These are phyloP conservation scores for Phytophthora kernoviae DNA, from an alignment of 352 stramenopile genomes.

Conservation along the genomic window DNA sequence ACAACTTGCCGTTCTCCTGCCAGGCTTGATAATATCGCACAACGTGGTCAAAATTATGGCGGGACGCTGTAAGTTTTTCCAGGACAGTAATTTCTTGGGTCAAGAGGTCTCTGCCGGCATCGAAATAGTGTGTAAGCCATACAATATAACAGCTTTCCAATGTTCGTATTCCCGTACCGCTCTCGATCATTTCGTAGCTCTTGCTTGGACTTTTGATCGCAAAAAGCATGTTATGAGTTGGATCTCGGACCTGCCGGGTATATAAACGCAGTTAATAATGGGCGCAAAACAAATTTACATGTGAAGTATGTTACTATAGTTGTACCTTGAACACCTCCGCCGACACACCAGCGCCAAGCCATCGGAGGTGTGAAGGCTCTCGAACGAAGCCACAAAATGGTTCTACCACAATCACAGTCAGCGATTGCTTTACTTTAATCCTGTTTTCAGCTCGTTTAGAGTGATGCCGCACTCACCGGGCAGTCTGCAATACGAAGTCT, in stretches of 20 bases:
- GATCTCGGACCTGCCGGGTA: conserved; percentile 41
- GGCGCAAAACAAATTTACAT: too few species aligned
- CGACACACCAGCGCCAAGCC: conserved; percentile 71
- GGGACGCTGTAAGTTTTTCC: conserved; percentile 40
- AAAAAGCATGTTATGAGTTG: conserved; percentile 41
- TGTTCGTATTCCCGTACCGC: conserved; percentile 38
- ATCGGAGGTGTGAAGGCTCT: conserved; percentile 62
- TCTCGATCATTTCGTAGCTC: conserved; percentile 78
- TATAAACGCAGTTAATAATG: neutral
- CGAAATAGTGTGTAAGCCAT: conserved; percentile 2
- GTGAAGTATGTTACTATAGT: too few species aligned
- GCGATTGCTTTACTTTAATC: neutral
- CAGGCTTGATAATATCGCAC: conserved; percentile 95
- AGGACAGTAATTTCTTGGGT: conserved; percentile 70
- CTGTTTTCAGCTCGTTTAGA: neutral
- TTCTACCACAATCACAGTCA: conserved; percentile 18
- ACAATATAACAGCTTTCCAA: neutral
- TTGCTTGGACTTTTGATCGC: conserved; percentile 86
- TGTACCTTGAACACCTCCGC: conserved; percentile 80
- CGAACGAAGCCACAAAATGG: conserved; percentile 41
- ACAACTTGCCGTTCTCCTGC: conserved; percentile 81
- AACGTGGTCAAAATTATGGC: conserved; percentile 80
- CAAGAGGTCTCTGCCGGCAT: conserved; percentile 48
- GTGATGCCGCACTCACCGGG: conserved; percentile 31
- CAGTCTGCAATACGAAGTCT: conserved; percentile 26